A percentile compares a stretch with the other conserved stretches of the same genome.
Conservation (phyloP, 75 land plant species). For the Pseudotsuga menziesii region DNA sequence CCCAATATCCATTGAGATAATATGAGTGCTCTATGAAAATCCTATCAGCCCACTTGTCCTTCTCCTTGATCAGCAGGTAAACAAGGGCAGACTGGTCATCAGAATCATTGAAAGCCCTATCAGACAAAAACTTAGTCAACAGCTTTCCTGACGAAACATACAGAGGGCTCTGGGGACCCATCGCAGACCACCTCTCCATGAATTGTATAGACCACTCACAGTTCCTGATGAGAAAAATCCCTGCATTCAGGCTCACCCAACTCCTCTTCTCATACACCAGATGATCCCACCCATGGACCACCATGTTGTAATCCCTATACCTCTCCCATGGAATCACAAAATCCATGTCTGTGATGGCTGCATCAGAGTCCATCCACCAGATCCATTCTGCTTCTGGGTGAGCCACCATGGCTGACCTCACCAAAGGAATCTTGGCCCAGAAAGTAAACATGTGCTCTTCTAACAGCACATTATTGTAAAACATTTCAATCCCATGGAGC, state of each 20-base stretch:
- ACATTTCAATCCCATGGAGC: constrained; percentile 64
- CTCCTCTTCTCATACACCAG: constrained; percentile 50
- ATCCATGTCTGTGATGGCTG: constrained; percentile 89
- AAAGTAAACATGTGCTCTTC: constrained; percentile 53
- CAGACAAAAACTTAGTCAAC: constrained; percentile 38
- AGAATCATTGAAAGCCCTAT: constrained; percentile 54
- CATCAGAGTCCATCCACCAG: constrained; percentile 97
- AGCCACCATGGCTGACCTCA: constrained; percentile 72
- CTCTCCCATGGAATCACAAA: constrained; percentile 59
- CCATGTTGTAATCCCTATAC: constrained; percentile 60
- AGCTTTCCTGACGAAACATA: constrained; percentile 46
- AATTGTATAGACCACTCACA: constrained; percentile 94
- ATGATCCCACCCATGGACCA: constrained; percentile 76
- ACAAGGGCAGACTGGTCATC: constrained; percentile 85
- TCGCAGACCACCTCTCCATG: constrained; percentile 61
- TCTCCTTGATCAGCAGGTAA: constrained; percentile 54
- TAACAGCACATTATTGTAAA: constrained; percentile 76
- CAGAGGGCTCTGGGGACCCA: constrained; percentile 65
- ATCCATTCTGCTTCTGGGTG: constrained; percentile 98
- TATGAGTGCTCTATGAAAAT: constrained; percentile 62
- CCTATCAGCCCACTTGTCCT: constrained; percentile 36
- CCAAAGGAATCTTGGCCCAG: constrained; percentile 83
- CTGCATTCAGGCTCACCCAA: constrained; percentile 87
- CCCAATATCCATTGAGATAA: constrained; percentile 72
- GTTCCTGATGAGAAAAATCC: constrained; percentile 80